Percentiles rank a stretch among this genome's conserved stretches.
phyloP scores from a whole-genome alignment of 2,329 filamentous ascomycete species.

The Trichoderma gracile region DNA sequence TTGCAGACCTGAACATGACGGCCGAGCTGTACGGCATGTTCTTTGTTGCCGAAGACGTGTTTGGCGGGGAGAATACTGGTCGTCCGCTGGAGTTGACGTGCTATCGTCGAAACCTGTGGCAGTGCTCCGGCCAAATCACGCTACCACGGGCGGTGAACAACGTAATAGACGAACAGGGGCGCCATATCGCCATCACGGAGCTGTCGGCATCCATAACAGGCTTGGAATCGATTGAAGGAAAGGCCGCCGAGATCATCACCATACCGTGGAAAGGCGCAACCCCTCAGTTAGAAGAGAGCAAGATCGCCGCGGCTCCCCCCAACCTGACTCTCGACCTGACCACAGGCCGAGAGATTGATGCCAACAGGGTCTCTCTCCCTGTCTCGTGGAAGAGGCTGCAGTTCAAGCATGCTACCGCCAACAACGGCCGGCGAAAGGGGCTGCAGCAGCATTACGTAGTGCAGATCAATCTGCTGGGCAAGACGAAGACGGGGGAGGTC shows the following conservation, averaged over 20 bases:
- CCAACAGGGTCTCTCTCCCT: constrained; percentile 74
- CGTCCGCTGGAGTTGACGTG: constrained; percentile 82
- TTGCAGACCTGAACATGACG: constrained; percentile 64
- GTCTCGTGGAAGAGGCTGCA: constrained; percentile 93
- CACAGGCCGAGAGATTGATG: constrained; percentile 70
- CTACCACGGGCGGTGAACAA: constrained; percentile 72
- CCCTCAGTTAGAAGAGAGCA: constrained; percentile 55
- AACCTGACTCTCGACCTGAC: constrained; percentile 57
- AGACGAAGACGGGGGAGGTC: constrained; percentile 65
- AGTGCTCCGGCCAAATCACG: constrained; percentile 85
- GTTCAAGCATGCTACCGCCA: constrained; percentile 94
- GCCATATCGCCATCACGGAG: constrained; percentile 73
- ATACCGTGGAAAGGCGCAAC: constrained; percentile 90
- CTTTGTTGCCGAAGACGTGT: constrained; percentile 81
- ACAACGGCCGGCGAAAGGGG: constrained; percentile 91
- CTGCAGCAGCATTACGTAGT: constrained; percentile 94
- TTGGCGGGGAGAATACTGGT: constrained; percentile 58
- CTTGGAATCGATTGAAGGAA: constrained; percentile 89
- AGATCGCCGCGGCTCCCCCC: constrained; percentile 53
- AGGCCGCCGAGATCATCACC: constrained; percentile 88
- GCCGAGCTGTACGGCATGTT: constrained; percentile 87
- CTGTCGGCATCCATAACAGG: constrained; percentile 81
- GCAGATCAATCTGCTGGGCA: constrained; percentile 78
- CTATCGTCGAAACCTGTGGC: constrained; percentile 92
- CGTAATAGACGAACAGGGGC: constrained; percentile 71